Evolutionary conservation across 805 yeast species (phyloP).

Genomic region (Candida nanaspora): DNA sequence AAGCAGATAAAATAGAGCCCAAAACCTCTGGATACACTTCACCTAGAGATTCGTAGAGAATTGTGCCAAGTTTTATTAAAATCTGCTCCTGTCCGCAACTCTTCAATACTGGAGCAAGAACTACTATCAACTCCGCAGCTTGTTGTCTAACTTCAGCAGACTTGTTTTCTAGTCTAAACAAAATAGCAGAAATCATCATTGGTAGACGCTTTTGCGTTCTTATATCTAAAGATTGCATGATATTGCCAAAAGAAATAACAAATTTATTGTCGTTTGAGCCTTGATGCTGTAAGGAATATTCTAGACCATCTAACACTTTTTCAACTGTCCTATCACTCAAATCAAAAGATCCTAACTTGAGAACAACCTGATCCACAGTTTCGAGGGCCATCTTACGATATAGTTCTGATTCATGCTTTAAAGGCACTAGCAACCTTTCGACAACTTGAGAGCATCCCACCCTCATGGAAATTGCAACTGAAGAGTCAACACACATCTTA

Average conservation of each 20-base stretch:
- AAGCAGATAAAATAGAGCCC: constrained; percentile 74
- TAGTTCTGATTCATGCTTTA: constrained; percentile 81
- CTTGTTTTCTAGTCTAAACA: constrained; percentile 69
- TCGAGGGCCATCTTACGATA: constrained; percentile 74
- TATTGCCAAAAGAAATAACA: constrained; percentile 56
- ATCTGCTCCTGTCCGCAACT: constrained; percentile 57
- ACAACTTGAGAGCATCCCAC: constrained; percentile 59
- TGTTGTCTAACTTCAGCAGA: constrained; percentile 70
- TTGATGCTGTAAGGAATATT: constrained; percentile 79
- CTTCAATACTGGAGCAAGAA: constrained; percentile 59
- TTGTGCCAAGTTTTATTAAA: constrained; percentile 60
- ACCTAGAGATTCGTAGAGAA: constrained; percentile 85
- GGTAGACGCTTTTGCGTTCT: constrained; percentile 67
- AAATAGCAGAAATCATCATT: constrained; percentile 61
- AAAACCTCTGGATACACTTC: constrained; percentile 92
- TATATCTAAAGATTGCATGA: constrained; percentile 52
- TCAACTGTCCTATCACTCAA: constrained; percentile 54
- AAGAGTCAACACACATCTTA: constrained; percentile 63
- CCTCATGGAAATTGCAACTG: constrained; percentile 57
- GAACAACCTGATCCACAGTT: constrained; percentile 51
- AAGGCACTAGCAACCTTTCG: constrained; percentile 44
- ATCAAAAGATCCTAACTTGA: constrained; percentile 46
- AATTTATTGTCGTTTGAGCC: constrained; percentile 45
- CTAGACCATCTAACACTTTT: constrained; percentile 68
- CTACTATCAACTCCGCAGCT: constrained; percentile 69